These are phyloP conservation scores for Ogataea ramenticola DNA, from an alignment of 805 yeast species.

Conservation along the genomic window DNA sequence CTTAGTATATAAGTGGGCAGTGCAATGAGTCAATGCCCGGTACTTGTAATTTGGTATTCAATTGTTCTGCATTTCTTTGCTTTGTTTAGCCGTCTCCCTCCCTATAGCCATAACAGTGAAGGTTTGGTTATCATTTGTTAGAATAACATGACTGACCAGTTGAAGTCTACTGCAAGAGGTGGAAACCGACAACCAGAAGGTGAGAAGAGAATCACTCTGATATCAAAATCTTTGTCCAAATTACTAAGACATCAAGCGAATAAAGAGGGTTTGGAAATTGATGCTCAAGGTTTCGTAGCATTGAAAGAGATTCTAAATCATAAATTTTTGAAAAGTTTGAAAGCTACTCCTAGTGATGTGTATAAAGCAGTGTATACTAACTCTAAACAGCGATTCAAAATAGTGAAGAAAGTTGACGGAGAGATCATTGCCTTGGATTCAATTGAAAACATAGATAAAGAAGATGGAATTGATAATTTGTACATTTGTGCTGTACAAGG, in stretches of 20 bases:
- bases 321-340: conserved; percentile 48
- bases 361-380: conserved; percentile 53
- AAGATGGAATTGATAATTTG: conserved; percentile 16
- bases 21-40: too few species aligned
- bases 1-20: too few species aligned
- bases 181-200: not conserved
- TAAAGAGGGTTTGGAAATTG: conserved; percentile 58
- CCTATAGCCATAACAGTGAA: too few species aligned
- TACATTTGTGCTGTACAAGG: conserved; percentile 90
- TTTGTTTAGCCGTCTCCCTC: too few species aligned
- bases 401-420: conserved; percentile 21
- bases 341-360: conserved; percentile 52
- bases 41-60: too few species aligned
- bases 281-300: conserved; percentile 57
- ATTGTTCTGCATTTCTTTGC: too few species aligned
- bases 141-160: too few species aligned
- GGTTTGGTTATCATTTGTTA: too few species aligned
- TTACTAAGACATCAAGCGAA: conserved; percentile 82
- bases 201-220: conserved; percentile 12
- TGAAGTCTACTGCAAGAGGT: too few species aligned
- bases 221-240: conserved; percentile 71
- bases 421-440: conserved; percentile 1
- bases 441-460: not conserved
- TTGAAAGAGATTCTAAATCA: conserved; percentile 48
- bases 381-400: conserved; percentile 62